phyloP scores from a whole-genome alignment of 305 asterid species.

The Fraxinus albicans region DNA sequence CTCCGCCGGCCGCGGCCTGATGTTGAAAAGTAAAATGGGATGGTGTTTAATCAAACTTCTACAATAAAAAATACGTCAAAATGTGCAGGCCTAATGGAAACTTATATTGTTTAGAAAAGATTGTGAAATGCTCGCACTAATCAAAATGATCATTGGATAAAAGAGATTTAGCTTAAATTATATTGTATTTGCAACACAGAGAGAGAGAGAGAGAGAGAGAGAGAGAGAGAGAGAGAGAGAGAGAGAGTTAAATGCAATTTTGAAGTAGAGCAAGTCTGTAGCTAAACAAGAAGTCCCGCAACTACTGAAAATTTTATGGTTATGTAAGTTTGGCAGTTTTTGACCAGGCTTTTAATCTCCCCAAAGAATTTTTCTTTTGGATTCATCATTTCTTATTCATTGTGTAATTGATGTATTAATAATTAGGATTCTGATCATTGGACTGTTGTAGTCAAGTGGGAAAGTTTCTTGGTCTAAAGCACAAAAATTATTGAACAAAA shows the following conservation, averaged over 20 bases:
- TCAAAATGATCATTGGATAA: conserved; percentile 37
- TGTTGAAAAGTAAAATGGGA: not conserved
- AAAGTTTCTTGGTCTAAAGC: conserved; percentile 10
- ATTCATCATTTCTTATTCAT: conserved; percentile 27
- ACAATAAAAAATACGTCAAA: conserved; percentile 21
- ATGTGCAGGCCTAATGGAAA: conserved; percentile 47
- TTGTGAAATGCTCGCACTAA: conserved; percentile 29
- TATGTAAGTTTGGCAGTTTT: conserved; percentile 37
- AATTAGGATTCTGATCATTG: not conserved
- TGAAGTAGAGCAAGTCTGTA: conserved; percentile 18
- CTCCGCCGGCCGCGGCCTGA: conserved; percentile 67
- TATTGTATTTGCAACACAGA: not conserved
- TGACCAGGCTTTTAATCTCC: conserved; percentile 32
- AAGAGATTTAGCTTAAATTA: conserved; percentile 13
- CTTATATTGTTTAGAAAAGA: conserved; percentile 13
- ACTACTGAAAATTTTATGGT: conserved; percentile 31
- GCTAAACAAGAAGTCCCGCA: conserved; percentile 45
- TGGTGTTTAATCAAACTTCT: conserved; percentile 31
- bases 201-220: not conserved
- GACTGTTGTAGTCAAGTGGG: not conserved
- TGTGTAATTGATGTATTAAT: not conserved
- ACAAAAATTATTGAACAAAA: not conserved
- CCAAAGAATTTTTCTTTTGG: conserved; percentile 28
- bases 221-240: not conserved
- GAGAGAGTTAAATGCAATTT: not conserved